Conservation (phyloP, 2,329 filamentous ascomycete genomes). For the Neofusicoccum kwambonambiense region DNA sequence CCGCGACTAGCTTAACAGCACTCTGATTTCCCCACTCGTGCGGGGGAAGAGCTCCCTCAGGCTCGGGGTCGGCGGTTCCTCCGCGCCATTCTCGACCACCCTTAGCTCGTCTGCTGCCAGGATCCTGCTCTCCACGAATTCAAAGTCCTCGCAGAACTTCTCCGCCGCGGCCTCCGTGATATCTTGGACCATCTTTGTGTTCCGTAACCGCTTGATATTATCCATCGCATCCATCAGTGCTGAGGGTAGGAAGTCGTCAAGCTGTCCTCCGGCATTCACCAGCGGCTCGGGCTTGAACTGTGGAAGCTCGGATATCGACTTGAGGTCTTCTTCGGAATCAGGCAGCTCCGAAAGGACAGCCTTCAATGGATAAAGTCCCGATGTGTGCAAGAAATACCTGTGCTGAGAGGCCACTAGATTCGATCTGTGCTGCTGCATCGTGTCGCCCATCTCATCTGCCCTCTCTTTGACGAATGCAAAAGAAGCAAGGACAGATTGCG, state of each 20-base stretch:
- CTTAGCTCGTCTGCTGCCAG: constrained; percentile 57
- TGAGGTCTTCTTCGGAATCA: constrained; percentile 50
- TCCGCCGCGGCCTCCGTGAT: constrained; percentile 82
- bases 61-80: constrained; percentile 36
- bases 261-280: constrained; percentile 66
- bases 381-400: constrained; percentile 69
- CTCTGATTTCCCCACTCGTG: constrained; percentile 63
- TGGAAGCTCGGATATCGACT: constrained; percentile 54
- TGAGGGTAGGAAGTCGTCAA: constrained; percentile 90
- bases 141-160: constrained; percentile 83
- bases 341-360: constrained; percentile 51
- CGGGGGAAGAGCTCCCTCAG: constrained; percentile 62
- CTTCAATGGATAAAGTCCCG: constrained; percentile 68
- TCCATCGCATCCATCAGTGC: constrained; percentile 90
- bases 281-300: constrained; percentile 62
- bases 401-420: constrained; percentile 68
- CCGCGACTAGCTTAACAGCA: constrained; percentile 56
- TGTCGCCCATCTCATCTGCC: constrained; percentile 55
- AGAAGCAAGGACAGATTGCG: constrained; percentile 54
- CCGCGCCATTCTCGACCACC: constrained; percentile 35
- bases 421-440: constrained; percentile 55
- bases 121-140: constrained; percentile 62
- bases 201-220: constrained; percentile 71
- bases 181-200: constrained; percentile 67
- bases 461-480: constrained; percentile 65